Evolutionary conservation across 2,329 filamentous ascomycete genomes (phyloP).

Genomic region (Hypoxylon sp.): DNA sequence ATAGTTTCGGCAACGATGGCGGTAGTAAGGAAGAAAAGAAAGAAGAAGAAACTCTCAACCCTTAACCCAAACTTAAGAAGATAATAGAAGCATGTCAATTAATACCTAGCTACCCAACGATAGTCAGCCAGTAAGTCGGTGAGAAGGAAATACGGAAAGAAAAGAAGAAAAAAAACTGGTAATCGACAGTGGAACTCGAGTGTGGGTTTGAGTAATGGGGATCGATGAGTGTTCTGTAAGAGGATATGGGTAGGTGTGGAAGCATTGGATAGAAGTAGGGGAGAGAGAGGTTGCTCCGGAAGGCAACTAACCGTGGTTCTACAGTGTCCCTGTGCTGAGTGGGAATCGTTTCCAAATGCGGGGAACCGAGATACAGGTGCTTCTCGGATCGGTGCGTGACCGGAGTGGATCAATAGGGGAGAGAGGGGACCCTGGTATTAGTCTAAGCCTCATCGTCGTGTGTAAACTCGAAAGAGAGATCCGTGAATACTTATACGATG

Average conservation of each 20-base stretch:
- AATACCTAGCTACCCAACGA: conserved; percentile 1
- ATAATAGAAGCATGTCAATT: too few species aligned
- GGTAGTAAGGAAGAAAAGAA: not conserved
- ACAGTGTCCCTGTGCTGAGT: not conserved
- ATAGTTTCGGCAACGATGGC: too few species aligned
- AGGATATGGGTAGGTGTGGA: too few species aligned
- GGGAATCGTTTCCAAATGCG: conserved; percentile 24
- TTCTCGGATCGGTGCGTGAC: conserved; percentile 14
- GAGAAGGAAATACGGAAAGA: too few species aligned
- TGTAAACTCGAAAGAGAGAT: not conserved
- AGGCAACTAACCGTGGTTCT: conserved; percentile 23
- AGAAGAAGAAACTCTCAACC: not conserved
- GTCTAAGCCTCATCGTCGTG: conserved; percentile 10
- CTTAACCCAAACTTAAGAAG: too few species aligned
- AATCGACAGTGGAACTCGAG: conserved; percentile 9
- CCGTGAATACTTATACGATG: too few species aligned
- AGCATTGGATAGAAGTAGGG: not conserved
- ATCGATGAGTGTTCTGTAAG: too few species aligned
- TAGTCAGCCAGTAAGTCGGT: conserved; percentile 13
- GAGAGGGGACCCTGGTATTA: not conserved
- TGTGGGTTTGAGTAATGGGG: too few species aligned
- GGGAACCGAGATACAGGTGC: conserved; percentile 20
- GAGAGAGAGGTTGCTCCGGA: not conserved
- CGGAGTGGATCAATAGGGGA: conserved; percentile 10
- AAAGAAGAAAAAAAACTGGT: not conserved